phyloP scores from a whole-genome alignment of 139 green algal species.

The Chlamydomonas applanata region DNA sequence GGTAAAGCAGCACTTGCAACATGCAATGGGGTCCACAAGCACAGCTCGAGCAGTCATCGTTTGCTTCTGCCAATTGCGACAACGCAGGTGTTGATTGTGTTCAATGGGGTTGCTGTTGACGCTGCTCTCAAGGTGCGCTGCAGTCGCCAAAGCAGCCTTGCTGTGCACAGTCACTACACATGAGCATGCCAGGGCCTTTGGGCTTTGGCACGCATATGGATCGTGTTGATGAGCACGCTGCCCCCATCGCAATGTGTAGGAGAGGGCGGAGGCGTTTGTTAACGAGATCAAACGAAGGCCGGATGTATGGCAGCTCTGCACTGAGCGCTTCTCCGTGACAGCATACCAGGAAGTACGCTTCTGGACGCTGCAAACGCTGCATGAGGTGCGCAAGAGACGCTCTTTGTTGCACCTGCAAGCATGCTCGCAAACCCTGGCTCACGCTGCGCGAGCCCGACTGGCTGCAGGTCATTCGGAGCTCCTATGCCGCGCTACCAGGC shows the following conservation, averaged over 20 bases:
- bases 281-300: constrained; percentile 52
- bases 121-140: constrained; percentile 29
- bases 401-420: not conserved
- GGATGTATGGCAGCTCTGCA: constrained; percentile 73
- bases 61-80: no score
- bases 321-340: constrained; percentile 65
- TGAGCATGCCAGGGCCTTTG: not conserved
- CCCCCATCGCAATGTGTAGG: constrained; percentile 28
- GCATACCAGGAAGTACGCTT: constrained; percentile 88
- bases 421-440: not conserved
- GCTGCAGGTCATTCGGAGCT: constrained; percentile 36
- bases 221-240: not conserved
- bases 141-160: not conserved
- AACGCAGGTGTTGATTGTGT: constrained; percentile 21
- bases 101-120: not conserved
- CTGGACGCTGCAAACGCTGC: constrained; percentile 93
- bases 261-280: constrained; percentile 68
- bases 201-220: not conserved
- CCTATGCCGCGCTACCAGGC: constrained; percentile 26
- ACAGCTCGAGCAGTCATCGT: constrained; percentile 31
- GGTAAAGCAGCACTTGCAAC: no score
- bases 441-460: not conserved
- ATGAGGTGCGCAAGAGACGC: constrained; percentile 55
- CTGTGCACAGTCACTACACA: not conserved
- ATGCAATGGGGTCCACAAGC: no score